phyloP scores from a whole-genome alignment of 495 filamentous ascomycete species.

The Chlorociboria aeruginascens region DNA sequence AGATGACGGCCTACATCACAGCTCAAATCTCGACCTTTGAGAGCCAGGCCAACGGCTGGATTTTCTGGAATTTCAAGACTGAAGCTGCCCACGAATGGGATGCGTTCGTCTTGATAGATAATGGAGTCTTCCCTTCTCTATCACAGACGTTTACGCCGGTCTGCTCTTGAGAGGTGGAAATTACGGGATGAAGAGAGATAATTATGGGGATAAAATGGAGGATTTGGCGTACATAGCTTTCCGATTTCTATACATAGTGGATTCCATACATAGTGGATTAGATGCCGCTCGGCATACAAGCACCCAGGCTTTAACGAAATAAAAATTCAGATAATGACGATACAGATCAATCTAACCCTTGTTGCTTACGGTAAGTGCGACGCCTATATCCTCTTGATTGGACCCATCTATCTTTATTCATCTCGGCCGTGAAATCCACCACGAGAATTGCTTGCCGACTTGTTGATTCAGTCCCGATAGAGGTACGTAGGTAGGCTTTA shows the following conservation, averaged over 20 bases:
- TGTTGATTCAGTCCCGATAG: too few relatives aligned
- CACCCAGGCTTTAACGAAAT: not conserved
- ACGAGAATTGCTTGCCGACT: too few relatives aligned
- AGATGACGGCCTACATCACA: constrained; percentile 52
- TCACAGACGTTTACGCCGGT: constrained; percentile 7
- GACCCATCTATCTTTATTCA: too few relatives aligned
- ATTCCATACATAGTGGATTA: not conserved
- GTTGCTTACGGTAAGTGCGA: too few relatives aligned
- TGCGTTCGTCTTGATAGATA: constrained; percentile 13
- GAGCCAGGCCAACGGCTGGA: constrained; percentile 50
- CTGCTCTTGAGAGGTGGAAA: constrained; percentile 1
- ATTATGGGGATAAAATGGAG: not conserved
- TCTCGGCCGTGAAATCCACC: too few relatives aligned
- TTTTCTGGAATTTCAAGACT: constrained; percentile 79
- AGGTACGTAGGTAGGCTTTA: too few relatives aligned
- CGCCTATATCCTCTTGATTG: too few relatives aligned
- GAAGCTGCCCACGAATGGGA: constrained; percentile 72
- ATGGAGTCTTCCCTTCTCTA: constrained; percentile 17
- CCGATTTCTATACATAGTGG: not conserved
- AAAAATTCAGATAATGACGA: too few relatives aligned
- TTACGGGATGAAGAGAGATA: not conserved
- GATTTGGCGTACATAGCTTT: not conserved
- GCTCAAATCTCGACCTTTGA: constrained; percentile 65
- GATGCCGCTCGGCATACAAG: not conserved
- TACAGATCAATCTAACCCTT: too few relatives aligned